Conservation (phyloP, 2,329 filamentous ascomycete genomes). For the Colletotrichum tamarilloi region DNA sequence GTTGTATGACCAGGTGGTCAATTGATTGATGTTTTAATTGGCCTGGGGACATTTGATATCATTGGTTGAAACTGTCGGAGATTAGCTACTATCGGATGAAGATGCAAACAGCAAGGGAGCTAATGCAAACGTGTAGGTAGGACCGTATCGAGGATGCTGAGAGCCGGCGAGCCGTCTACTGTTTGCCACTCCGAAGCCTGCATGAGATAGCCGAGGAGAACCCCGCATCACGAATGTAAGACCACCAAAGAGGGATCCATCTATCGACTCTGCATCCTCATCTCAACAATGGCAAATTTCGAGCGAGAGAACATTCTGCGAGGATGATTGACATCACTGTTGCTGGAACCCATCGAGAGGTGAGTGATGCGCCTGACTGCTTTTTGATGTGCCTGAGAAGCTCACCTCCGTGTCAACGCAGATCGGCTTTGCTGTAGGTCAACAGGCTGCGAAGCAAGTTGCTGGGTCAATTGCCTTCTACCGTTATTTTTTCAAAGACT, state of each 20-base stretch:
- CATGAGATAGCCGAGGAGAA: background rate
- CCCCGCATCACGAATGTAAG: background rate
- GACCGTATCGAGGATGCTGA: background rate
- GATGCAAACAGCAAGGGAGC: background rate
- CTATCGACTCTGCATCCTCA: background rate
- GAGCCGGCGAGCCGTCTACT: background rate
- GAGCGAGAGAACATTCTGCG: background rate
- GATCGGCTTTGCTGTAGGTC: background rate
- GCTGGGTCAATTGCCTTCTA: background rate
- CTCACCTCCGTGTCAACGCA: background rate
- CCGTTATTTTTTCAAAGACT: background rate
- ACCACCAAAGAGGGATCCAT: background rate
- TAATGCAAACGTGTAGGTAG: background rate
- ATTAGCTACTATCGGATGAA: background rate
- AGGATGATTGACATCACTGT: background rate
- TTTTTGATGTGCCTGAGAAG: background rate
- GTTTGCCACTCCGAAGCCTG: background rate
- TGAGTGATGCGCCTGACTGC: background rate
- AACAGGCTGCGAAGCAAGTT: background rate
- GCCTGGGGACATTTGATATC: background rate
- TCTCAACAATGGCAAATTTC: background rate
- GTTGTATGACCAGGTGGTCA: background rate
- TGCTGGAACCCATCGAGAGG: background rate
- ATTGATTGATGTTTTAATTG: background rate
- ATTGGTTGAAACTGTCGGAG: background rate